Conservation (phyloP, 371 early-diverging fungal genomes). For the Mortierella sp. region DNA sequence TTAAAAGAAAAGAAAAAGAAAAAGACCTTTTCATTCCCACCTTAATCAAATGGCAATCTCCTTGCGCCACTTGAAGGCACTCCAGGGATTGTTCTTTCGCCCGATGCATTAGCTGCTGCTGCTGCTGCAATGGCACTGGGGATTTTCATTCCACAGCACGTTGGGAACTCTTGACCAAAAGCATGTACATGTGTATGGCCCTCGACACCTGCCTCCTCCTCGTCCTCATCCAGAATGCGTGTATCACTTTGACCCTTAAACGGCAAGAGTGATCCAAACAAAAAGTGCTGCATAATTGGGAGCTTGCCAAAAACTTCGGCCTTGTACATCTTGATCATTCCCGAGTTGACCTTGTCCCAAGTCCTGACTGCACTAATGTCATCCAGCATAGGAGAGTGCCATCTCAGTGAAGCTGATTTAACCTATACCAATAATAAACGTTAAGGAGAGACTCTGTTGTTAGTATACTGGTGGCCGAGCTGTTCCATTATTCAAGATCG, state of each 20-base stretch:
- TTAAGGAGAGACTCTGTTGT: background rate
- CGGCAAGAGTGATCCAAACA: constrained; percentile 85
- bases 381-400: constrained; percentile 97
- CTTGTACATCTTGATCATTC: constrained; percentile 98
- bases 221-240: constrained; percentile 58
- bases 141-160: constrained; percentile 94
- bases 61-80: constrained; percentile 26
- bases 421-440: constrained; percentile 26
- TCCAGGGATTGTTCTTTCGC: constrained; percentile 29
- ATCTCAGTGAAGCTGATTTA: constrained; percentile 71
- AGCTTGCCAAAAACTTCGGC: constrained; percentile 96
- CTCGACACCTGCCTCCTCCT: constrained; percentile 68
- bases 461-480: no score
- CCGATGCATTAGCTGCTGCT: constrained; percentile 40
- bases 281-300: constrained; percentile 99
- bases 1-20: no score
- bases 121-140: constrained; percentile 94
- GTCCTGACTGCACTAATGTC: constrained; percentile 94
- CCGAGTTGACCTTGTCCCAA: constrained; percentile 96
- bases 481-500: background rate
- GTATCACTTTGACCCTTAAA: constrained; percentile 68
- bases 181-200: constrained; percentile 85
- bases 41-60: constrained; percentile 51
- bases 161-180: constrained; percentile 93
- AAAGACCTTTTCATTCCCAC: no score